Evolutionary conservation across 2,329 filamentous ascomycete genomes (phyloP).

Genomic region (Neopestalotiopsis rosae): DNA sequence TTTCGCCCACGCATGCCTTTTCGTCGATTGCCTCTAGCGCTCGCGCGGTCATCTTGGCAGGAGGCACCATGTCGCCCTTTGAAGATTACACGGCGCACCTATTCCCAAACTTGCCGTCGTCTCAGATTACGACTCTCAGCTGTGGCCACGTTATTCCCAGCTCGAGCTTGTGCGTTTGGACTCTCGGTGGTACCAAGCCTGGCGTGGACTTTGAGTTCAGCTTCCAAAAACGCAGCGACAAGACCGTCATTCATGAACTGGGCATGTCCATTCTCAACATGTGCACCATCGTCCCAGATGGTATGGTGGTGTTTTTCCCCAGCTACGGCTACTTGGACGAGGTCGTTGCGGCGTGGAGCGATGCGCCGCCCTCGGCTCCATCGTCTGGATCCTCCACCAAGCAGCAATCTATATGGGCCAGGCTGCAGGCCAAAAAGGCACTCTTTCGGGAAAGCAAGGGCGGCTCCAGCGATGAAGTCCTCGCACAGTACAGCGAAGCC

Average conservation of each 20-base stretch:
- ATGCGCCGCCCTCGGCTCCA: slow-evolving; percentile 25
- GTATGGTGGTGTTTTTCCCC: slow-evolving; percentile 93
- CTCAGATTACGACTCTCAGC: slow-evolving; percentile 78
- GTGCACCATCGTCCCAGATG: slow-evolving; percentile 79
- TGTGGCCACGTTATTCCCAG: slow-evolving; percentile 93
- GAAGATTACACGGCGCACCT: slow-evolving; percentile 86
- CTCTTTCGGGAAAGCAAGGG: slow-evolving; percentile 65
- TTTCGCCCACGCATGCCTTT: slow-evolving; percentile 92
- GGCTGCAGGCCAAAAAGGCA: slow-evolving; percentile 62
- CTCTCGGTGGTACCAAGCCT: slow-evolving; percentile 58
- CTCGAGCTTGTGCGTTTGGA: slow-evolving; percentile 80
- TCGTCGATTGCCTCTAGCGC: slow-evolving; percentile 84
- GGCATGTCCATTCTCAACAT: slow-evolving; percentile 76
- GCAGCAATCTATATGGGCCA: slow-evolving; percentile 59
- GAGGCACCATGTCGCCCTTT: slow-evolving; percentile 98
- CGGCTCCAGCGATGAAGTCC: slow-evolving; percentile 68
- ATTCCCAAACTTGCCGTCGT: slow-evolving; percentile 72
- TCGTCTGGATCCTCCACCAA: background rate
- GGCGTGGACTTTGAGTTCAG: slow-evolving; percentile 79
- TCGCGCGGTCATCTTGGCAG: slow-evolving; percentile 86
- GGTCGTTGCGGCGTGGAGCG: slow-evolving; percentile 69
- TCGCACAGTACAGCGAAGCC: slow-evolving; percentile 74
- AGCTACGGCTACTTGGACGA: slow-evolving; percentile 89
- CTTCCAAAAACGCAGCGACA: slow-evolving; percentile 76
- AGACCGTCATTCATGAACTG: slow-evolving; percentile 73